Conservation (phyloP, 23 red algal species). For the Gracilariopsis chorda region DNA sequence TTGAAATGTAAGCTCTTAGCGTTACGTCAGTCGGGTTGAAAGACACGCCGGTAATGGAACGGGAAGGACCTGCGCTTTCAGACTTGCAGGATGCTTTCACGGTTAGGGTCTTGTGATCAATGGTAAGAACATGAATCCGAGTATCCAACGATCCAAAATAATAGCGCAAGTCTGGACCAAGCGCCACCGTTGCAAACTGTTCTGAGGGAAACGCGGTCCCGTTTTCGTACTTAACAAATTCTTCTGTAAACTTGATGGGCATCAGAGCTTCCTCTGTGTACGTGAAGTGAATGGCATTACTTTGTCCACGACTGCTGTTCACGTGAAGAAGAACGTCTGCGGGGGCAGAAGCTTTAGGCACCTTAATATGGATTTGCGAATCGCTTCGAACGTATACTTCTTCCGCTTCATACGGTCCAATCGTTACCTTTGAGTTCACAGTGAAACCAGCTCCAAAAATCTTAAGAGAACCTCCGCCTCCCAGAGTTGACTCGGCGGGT, state of each 20-base stretch:
- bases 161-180: constrained; percentile 49
- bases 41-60: constrained; percentile 47
- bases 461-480: constrained; percentile 14
- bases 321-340: constrained; percentile 37
- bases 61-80: constrained; percentile 13
- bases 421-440: background rate
- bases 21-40: constrained; percentile 51
- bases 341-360: constrained; percentile 10
- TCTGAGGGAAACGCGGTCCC: constrained; percentile 20
- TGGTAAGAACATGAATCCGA: constrained; percentile 37
- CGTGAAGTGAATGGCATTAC: constrained; percentile 32
- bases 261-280: constrained; percentile 35
- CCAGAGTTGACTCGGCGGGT: constrained; percentile 8
- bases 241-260: constrained; percentile 49
- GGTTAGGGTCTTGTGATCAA: constrained; percentile 12
- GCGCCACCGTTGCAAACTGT: constrained; percentile 33
- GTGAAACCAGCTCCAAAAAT: constrained; percentile 41
- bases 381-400: constrained; percentile 19
- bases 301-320: background rate
- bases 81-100: constrained; percentile 39
- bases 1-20: constrained; percentile 23
- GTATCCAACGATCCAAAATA: constrained; percentile 57
- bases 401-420: constrained; percentile 11
- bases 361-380: constrained; percentile 22
- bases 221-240: constrained; percentile 23